These are phyloP conservation scores for Porogramme epimiltina DNA, from an alignment of 1,284 basidiomycete genomes.

Conservation along the genomic window DNA sequence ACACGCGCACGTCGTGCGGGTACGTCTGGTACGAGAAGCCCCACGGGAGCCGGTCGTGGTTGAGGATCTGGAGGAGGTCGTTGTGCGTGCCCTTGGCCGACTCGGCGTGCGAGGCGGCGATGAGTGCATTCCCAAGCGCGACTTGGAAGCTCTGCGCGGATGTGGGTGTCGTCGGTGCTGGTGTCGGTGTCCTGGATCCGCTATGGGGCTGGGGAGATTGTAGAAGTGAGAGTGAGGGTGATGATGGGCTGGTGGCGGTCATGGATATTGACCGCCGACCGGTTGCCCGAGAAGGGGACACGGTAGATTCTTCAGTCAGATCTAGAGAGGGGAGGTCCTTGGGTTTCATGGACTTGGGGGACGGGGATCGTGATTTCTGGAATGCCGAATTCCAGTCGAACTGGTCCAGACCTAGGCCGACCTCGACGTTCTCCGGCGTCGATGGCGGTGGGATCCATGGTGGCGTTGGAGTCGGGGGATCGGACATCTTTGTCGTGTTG, in stretches of 20 bases:
- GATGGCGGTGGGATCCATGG: constrained; percentile 51
- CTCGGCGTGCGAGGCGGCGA: constrained; percentile 94
- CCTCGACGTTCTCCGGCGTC: constrained; percentile 42
- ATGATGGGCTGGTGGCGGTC: constrained; percentile 38
- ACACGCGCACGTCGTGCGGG: constrained; percentile 80
- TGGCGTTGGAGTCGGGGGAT: constrained; percentile 26
- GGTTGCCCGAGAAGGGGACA: constrained; percentile 35
- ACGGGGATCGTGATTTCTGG: constrained; percentile 27
- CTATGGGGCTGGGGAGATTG: constrained; percentile 20
- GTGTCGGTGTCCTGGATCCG: neutral
- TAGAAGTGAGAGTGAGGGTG: constrained; percentile 53
- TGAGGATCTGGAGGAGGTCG: constrained; percentile 89
- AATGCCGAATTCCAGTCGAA: constrained; percentile 48
- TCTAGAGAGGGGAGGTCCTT: constrained; percentile 17
- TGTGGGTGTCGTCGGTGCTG: constrained; percentile 26
- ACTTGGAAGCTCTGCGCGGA: constrained; percentile 54
- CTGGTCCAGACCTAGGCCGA: constrained; percentile 61
- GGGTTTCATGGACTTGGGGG: constrained; percentile 12
- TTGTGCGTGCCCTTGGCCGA: constrained; percentile 88
- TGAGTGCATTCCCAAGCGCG: constrained; percentile 81
- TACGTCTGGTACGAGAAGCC: constrained; percentile 83
- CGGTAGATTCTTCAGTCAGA: constrained; percentile 10
- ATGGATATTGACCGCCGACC: constrained; percentile 73
- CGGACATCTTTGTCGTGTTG: constrained; percentile 18
- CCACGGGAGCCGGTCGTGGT: constrained; percentile 84